A percentile compares a stretch with the other conserved stretches of the same genome.
phyloP scores from a whole-genome alignment of 169 alveolate species.

The Plasmodium gaboni region DNA sequence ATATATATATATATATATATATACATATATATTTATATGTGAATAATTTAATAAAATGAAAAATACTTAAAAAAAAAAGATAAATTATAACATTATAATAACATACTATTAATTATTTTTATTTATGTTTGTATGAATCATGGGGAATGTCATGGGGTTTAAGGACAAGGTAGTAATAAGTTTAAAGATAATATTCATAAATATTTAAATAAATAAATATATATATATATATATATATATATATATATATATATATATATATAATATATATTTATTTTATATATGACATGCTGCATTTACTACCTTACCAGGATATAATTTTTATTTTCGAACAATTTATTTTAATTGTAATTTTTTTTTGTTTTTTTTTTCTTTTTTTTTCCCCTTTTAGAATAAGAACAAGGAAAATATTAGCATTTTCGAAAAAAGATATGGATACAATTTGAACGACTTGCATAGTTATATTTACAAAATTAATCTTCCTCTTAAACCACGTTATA shows the following conservation, averaged over 20 bases:
- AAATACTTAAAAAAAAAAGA: no score
- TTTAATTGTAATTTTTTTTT: background rate
- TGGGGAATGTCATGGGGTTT: constrained; percentile 48
- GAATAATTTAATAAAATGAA: no score
- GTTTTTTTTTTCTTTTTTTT: background rate
- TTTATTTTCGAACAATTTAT: no score
- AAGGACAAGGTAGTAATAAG: constrained; percentile 26
- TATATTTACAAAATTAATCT: constrained; percentile 50
- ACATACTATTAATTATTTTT: background rate
- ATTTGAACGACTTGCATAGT: constrained; percentile 59
- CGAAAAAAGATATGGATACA: constrained; percentile 60
- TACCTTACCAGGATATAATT: no score
- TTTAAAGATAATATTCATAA: background rate
- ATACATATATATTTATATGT: no score
- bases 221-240: background rate
- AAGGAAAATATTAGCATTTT: constrained; percentile 37
- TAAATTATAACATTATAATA: no score
- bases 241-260: background rate
- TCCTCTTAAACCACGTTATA: constrained; percentile 53
- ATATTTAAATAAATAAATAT: background rate
- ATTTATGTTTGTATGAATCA: constrained; percentile 1
- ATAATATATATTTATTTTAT: background rate
- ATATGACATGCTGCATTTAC: background rate
- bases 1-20: no score
- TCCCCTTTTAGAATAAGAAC: constrained; percentile 18